These are phyloP conservation scores for Cucumis cinereus DNA, from an alignment of 306 rosid species.

Conservation along the genomic window DNA sequence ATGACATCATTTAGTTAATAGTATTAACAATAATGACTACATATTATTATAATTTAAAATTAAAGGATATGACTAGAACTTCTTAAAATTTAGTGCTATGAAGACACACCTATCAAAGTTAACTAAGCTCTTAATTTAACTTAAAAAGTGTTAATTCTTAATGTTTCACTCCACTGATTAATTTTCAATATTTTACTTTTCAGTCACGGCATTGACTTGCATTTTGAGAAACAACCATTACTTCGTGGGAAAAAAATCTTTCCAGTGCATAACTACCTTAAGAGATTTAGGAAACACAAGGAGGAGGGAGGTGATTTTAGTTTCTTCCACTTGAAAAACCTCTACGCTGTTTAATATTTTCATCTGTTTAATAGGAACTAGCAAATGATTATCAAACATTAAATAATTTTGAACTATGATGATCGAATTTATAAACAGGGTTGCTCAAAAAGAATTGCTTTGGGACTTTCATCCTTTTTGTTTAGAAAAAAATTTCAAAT, in stretches of 20 bases:
- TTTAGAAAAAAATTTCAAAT: background rate
- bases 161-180: background rate
- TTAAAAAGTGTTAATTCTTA: background rate
- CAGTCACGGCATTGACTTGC: conserved; percentile 46
- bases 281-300: conserved; percentile 22
- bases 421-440: background rate
- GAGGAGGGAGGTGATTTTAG: conserved; percentile 41
- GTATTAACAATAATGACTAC: background rate
- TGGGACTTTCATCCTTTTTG: background rate
- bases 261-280: conserved; percentile 35
- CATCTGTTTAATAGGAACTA: background rate
- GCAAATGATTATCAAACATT: background rate
- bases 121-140: background rate
- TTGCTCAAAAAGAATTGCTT: background rate
- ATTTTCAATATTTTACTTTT: conserved; percentile 7
- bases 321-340: background rate
- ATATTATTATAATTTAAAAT: background rate
- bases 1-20: background rate
- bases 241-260: conserved; percentile 40
- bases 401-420: background rate
- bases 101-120: background rate
- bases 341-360: background rate
- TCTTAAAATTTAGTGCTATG: background rate
- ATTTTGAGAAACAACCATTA: conserved; percentile 32
- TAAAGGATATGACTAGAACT: background rate